phyloP scores from a whole-genome alignment of 805 yeast genomes.

The Spathaspora girioi region DNA sequence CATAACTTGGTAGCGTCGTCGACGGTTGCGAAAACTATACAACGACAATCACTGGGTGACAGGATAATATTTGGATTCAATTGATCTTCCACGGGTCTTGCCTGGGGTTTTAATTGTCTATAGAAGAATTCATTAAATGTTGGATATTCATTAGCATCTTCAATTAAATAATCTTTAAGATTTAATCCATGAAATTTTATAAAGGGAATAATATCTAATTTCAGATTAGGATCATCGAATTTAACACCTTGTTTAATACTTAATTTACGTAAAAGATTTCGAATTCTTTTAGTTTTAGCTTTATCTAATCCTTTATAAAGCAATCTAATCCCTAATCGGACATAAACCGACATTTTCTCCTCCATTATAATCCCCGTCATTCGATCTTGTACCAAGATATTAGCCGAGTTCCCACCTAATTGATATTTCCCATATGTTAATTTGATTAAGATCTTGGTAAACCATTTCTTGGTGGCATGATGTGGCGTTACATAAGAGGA shows the following conservation, averaged over 20 bases:
- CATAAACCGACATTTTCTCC: constrained; percentile 88
- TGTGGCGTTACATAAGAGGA: constrained; percentile 74
- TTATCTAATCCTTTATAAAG: constrained; percentile 71
- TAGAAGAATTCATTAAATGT: constrained; percentile 91
- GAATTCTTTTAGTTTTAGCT: constrained; percentile 57
- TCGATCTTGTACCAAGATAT: constrained; percentile 90
- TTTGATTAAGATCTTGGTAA: constrained; percentile 74
- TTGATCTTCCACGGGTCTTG: constrained; percentile 66
- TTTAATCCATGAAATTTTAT: constrained; percentile 80
- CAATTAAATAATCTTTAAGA: constrained; percentile 58
- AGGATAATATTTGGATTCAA: constrained; percentile 48
- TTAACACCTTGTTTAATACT: constrained; percentile 81
- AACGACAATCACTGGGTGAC: constrained; percentile 87
- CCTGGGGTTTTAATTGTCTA: constrained; percentile 66
- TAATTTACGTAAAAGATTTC: constrained; percentile 57
- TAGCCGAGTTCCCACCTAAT: constrained; percentile 87
- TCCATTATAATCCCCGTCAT: constrained; percentile 84
- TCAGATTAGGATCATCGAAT: constrained; percentile 71
- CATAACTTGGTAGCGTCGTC: constrained; percentile 68
- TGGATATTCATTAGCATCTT: constrained; percentile 46
- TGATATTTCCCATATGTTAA: constrained; percentile 85
- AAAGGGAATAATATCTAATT: constrained; percentile 66
- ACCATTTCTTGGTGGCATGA: constrained; percentile 87
- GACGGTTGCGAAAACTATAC: constrained; percentile 63
- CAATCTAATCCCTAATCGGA: constrained; percentile 80